Percentiles rank a stretch among this genome's conserved stretches.
phyloP scores from a whole-genome alignment of 441 rosid species.

The Populus trichocarpa region DNA sequence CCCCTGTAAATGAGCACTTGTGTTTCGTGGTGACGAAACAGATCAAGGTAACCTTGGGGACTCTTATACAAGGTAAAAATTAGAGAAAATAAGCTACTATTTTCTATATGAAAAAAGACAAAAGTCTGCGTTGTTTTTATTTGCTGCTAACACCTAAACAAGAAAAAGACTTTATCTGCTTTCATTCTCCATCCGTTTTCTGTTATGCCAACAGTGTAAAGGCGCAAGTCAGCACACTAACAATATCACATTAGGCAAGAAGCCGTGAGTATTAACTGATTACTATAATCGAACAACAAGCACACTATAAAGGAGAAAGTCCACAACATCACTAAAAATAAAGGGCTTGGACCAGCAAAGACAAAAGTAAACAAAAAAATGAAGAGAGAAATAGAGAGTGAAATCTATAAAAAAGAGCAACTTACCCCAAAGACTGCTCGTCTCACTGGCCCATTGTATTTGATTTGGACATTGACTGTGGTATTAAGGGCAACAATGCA shows the following conservation, averaged over 20 bases:
- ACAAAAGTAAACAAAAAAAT: background rate
- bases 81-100: background rate
- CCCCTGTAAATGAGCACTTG: background rate
- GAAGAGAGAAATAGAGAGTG: background rate
- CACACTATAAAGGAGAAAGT: background rate
- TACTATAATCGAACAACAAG: background rate
- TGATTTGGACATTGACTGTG: constrained; percentile 73
- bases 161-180: background rate
- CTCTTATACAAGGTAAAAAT: background rate
- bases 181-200: background rate
- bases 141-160: background rate
- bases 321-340: background rate
- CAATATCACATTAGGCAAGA: background rate
- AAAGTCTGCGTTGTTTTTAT: background rate
- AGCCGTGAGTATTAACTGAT: background rate
- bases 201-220: background rate
- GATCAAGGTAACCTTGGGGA: background rate
- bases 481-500: constrained; percentile 83
- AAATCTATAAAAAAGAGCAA: background rate
- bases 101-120: background rate
- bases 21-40: background rate
- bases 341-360: background rate
- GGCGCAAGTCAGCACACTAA: background rate
- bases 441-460: constrained; percentile 77
- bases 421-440: constrained; percentile 90